Evolutionary conservation across 805 yeast genomes (phyloP), one percentile per base, ranked within the genome.

Genomic region (Wickerhamiella parazyma): DNA sequence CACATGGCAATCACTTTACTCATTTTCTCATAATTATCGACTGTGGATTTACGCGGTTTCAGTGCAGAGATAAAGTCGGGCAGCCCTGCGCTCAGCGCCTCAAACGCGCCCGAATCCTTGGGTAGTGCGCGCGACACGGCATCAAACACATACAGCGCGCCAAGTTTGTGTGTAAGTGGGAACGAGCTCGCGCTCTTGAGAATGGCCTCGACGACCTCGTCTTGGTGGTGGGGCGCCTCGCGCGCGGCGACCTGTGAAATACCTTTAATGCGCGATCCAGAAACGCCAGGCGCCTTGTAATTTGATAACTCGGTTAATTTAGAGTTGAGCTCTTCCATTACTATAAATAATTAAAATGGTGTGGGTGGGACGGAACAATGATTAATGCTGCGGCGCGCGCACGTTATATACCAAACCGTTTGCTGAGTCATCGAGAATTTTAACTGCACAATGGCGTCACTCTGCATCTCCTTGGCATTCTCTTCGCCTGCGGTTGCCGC

Each of bases 231-330:
- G 45, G 80, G 80, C 60, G 85, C 74, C 51, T 72, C 72, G 48
- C 78, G 68, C 45, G 95, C 93, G 49, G 82, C 60, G 45, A 82
- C 80, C 37, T 89, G 82, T 58, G 25, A 26, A 14, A 87, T 68
- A 56, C 78, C 78, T 61, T 83, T 83, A 63, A 89, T 91, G 66
- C 95, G 85, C 45, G 94, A 77, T 36, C 97, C 97, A 22, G 96
- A 86, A 42, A 89, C 91, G 48, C 98, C 97, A 11, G 89, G 89
- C 12, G 95, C 57, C 49, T 63, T 62, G 16, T 56, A 52, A 33
- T 50, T 35, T 43, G 56, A 25, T 38, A 61, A 50, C 44, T 62
- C 59, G 20, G 48, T 46, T 33, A 56, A 45, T 26, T 38, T 38
- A 40, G 33, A 11, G 22, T 19, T 40, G 43, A 40, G 21, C 29